Evolutionary conservation across 257 asterid species (phyloP), one percentile per base, ranked within the genome.

Genomic region (Catharanthus roseus): DNA sequence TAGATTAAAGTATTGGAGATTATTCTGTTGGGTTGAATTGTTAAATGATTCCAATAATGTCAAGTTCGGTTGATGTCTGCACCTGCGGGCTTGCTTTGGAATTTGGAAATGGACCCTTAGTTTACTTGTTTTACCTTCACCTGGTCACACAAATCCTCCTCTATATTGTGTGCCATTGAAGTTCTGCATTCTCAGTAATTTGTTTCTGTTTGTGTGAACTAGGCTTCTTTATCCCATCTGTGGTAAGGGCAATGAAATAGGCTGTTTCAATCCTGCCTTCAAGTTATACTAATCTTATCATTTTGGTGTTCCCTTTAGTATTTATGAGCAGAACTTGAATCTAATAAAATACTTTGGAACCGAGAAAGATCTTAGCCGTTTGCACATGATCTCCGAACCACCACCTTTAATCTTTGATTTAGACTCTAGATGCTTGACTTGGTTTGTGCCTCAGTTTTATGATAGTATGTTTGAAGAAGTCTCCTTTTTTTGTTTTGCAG

Each of bases 401-500:
- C 24, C 41, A 6, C 26, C 38, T 3, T 61, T 19, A 10, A 33
- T 61, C 7, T 62, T 56, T 34, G 41, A 18, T 11, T 34, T 2
- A 16, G 29, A 62, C 23, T 21, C 6, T 34, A 19, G 15, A 62
- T 34, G 45, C 67, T 36, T 62, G 45, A 13, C n/a, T 39, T 9
- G 38, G 0, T 72, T 50, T 65, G 13, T 49, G 1, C 23, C 26
- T 50, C 42, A 47, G n/a, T 70, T 39, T 54, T 18, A 29, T 3
- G 61, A 28, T 12, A 67, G 4, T 51, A 24, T 28, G 18, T 67
- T 29, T 28, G 51, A 50, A 67, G 41, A 11, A 39, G 15, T 38
- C 6, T 24, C 38, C 26, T 61, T 29, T 69, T 18, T 55, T 49
- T 31, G 33, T 82, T 69, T 75, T 78, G 79, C 86, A 89, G 96